These are phyloP conservation scores for Hypoxylon sp. DNA, from an alignment of 2,329 filamentous ascomycete species.

Conservation along the genomic window DNA sequence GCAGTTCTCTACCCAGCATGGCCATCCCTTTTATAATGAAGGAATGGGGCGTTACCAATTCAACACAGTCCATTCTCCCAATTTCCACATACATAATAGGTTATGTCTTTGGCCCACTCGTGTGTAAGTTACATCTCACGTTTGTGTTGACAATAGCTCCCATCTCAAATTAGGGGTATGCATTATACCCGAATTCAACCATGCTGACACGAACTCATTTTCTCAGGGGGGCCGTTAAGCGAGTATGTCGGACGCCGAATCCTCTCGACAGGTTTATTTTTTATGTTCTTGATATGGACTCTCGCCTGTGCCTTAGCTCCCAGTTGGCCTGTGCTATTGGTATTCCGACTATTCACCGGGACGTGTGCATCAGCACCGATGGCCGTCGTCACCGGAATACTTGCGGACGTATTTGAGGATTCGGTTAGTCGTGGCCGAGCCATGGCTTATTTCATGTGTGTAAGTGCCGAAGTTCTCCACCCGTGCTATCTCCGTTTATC, in stretches of 20 bases:
- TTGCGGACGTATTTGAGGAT: conserved; percentile 72
- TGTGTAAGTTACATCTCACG: conserved; percentile 46
- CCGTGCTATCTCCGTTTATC: too few relatives aligned
- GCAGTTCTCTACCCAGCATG: conserved; percentile 70
- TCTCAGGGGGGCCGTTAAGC: conserved; percentile 67
- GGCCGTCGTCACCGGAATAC: conserved; percentile 68
- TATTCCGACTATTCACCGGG: conserved; percentile 64
- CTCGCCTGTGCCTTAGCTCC: conserved; percentile 65
- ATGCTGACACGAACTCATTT: neutral
- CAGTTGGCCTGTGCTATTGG: conserved; percentile 60
- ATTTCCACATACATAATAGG: conserved; percentile 68
- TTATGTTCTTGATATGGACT: conserved; percentile 59
- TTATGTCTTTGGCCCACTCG: conserved; percentile 57
- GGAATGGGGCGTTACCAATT: conserved; percentile 64
- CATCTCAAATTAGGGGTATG: too few relatives aligned
- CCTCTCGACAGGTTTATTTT: conserved; percentile 56
- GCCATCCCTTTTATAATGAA: conserved; percentile 65
- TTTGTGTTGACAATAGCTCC: too few relatives aligned
- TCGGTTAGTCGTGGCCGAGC: conserved; percentile 64
- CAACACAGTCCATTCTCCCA: conserved; percentile 59
- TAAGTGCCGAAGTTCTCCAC: too few relatives aligned
- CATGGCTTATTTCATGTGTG: conserved; percentile 71
- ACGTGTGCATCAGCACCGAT: conserved; percentile 67
- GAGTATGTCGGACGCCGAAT: conserved; percentile 69
- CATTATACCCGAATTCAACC: too few relatives aligned